Evolutionary conservation across 2,329 filamentous ascomycete species (phyloP).

Genomic region (Ceratocystis variospora): DNA sequence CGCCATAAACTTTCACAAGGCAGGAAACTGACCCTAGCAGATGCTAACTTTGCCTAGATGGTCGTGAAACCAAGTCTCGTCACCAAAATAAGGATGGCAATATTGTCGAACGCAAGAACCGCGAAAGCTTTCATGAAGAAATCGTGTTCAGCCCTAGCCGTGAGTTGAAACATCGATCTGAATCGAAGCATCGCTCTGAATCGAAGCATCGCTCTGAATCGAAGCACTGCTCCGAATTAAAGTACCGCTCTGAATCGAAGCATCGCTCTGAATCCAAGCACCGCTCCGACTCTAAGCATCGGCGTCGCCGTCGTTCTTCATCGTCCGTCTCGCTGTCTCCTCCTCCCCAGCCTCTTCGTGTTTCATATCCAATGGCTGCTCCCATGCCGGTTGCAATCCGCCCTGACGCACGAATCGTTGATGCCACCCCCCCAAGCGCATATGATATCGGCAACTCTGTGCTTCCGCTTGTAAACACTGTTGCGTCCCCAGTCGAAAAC

Average conservation of each 20-base stretch:
- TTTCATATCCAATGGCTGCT: slow-evolving; percentile 15
- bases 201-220: no score
- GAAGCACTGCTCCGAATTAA: neutral
- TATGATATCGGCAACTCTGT: slow-evolving; percentile 20
- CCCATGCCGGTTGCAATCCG: slow-evolving; percentile 13
- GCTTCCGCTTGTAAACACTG: slow-evolving; percentile 25
- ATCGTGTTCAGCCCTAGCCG: slow-evolving; percentile 12
- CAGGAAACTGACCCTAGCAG: neutral
- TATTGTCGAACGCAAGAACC: slow-evolving; percentile 14
- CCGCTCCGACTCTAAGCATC: neutral
- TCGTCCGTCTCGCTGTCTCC: neutral
- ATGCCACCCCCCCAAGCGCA: slow-evolving; percentile 8
- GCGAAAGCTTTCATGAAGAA: slow-evolving; percentile 18
- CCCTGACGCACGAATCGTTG: slow-evolving; percentile 14
- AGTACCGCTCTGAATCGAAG: neutral
- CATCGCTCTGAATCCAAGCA: neutral
- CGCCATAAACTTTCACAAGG: neutral
- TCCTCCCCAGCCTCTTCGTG: slow-evolving; percentile 5
- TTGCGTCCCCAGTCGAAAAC: slow-evolving; percentile 23
- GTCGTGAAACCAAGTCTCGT: slow-evolving; percentile 7
- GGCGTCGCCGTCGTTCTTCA: neutral
- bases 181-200: neutral
- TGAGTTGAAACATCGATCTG: neutral
- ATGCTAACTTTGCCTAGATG: slow-evolving; percentile 1
- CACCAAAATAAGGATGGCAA: slow-evolving; percentile 15